Base-by-base conservation (phyloP, 2,329 filamentous ascomycete species). In the Ceratocystis alfenasii region DNA sequence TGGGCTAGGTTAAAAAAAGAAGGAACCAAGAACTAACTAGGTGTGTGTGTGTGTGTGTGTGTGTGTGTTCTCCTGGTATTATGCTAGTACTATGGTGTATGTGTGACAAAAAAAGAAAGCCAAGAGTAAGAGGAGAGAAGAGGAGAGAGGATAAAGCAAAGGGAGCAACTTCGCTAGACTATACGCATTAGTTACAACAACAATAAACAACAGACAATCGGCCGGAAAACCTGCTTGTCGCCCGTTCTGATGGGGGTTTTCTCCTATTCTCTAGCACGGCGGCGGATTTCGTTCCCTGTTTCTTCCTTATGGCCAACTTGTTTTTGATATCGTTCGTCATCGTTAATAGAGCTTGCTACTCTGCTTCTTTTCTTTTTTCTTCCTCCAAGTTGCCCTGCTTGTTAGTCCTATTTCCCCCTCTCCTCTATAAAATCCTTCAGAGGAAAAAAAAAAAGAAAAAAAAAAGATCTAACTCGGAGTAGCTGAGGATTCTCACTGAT, bases 361-460 rank as follows among this genome's bases (percentile, higher is more conserved):
- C 45, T n/a, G 45, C 20, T 20, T 36, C 53, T 59, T 30, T 17
- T 17, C 4, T 30, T 50, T 57, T 59, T 17, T 59, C 25, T 59
- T 30, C 53, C 15, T n/a, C 28, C 25, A 59, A 59, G 53, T 59
- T 59, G 53, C 53, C 53, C 53, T 59, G 53, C 53, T 59, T 59
- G 12, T 59, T 59, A 59, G 53, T 30, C 25, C 22, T 8, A n/a
- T 28, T n/a, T 17, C 22, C 53, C 28, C 25, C 53, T 57, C 25
- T 50, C 12, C 12, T 30, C 17, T 30, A 36, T 59, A 36, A 59
- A 59, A 30, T 30, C 53, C 17, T 33, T 33, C 5, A 8, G 25
- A 17, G 22, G n/a, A 33, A 33, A 17, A n/a, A 57, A 33, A 57
- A n/a, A n/a, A n/a, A 17, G n/a, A 7, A 57, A 30, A 4, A 4